phyloP scores from a whole-genome alignment of 192 early-diverging fungal species.

The Backusella macrospora region DNA sequence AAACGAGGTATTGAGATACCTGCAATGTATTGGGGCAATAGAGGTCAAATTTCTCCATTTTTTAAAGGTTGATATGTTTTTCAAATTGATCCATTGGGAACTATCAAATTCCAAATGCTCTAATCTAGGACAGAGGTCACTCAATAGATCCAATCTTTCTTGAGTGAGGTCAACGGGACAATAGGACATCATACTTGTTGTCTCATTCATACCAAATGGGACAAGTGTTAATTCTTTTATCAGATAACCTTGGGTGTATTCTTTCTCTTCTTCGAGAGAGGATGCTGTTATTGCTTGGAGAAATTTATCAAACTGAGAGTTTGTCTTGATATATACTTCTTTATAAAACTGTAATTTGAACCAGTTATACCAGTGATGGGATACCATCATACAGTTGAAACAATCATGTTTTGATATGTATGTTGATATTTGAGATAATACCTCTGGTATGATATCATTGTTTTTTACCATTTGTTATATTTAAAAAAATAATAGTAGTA shows the following conservation, averaged over 20 bases:
- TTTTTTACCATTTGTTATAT: not conserved
- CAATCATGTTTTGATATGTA: not conserved
- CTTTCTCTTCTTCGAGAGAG: not conserved
- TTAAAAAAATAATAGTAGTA: not conserved
- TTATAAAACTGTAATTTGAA: not conserved
- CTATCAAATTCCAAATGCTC: not conserved
- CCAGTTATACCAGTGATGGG: not conserved
- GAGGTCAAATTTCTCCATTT: not conserved
- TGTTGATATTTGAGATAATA: not conserved
- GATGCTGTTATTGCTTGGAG: not conserved
- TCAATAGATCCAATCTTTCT: not conserved
- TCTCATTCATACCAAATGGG: not conserved
- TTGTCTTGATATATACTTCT: not conserved
- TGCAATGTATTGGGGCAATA: not conserved
- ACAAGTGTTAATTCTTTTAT: not conserved
- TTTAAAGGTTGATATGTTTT: not conserved
- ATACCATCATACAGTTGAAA: not conserved
- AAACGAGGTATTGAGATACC: not conserved
- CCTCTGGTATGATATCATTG: not conserved
- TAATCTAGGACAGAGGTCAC: not conserved
- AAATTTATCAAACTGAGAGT: not conserved
- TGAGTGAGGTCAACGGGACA: not conserved
- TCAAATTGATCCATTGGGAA: not conserved
- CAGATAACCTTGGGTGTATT: not conserved
- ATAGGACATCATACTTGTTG: too few relatives aligned